These are phyloP conservation scores for Fomitopsis pinicola DNA, from an alignment of 1,284 basidiomycete genomes.

Conservation along the genomic window DNA sequence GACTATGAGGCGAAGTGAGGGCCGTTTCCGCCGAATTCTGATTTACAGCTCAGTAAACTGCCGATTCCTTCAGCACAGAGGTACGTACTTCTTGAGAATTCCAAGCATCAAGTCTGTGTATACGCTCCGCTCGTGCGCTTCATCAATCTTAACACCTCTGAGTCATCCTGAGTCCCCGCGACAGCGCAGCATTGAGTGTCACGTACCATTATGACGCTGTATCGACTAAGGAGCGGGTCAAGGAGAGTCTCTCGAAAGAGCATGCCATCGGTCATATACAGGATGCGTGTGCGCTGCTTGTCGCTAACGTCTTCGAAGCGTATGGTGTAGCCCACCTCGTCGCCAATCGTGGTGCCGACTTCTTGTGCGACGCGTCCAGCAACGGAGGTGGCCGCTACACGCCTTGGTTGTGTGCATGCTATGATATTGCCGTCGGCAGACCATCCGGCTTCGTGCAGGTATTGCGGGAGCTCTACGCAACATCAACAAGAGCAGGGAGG, in stretches of 20 bases:
- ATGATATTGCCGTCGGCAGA: conserved; percentile 75
- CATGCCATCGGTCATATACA: conserved; percentile 98
- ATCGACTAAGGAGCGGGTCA: conserved; percentile 84
- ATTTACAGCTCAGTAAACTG: conserved; percentile 9
- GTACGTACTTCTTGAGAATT: conserved; percentile 77
- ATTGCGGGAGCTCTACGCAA: conserved; percentile 85
- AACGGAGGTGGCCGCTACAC: conserved; percentile 94
- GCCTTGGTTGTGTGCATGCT: conserved; percentile 90
- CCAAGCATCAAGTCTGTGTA: conserved; percentile 95
- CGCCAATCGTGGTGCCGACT: conserved; percentile 83
- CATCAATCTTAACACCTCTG: conserved; percentile 69
- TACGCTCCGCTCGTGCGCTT: conserved; percentile 94
- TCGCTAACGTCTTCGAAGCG: conserved; percentile 93
- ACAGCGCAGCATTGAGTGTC: neutral
- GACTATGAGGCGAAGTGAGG: conserved; percentile 85
- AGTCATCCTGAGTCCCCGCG: conserved; percentile 12
- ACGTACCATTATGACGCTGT: conserved; percentile 92
- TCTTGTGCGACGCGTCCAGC: conserved; percentile 88
- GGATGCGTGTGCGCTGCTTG: conserved; percentile 81
- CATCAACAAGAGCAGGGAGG: neutral
- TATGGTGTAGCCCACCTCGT: conserved; percentile 97
- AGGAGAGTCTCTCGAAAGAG: conserved; percentile 92
- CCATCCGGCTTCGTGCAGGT: conserved; percentile 89
- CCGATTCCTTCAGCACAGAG: neutral
- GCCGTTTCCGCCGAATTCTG: conserved; percentile 86